Evolutionary conservation across 208 protist genomes (phyloP).

Genomic region (Endotrypanum monterogeii): DNA sequence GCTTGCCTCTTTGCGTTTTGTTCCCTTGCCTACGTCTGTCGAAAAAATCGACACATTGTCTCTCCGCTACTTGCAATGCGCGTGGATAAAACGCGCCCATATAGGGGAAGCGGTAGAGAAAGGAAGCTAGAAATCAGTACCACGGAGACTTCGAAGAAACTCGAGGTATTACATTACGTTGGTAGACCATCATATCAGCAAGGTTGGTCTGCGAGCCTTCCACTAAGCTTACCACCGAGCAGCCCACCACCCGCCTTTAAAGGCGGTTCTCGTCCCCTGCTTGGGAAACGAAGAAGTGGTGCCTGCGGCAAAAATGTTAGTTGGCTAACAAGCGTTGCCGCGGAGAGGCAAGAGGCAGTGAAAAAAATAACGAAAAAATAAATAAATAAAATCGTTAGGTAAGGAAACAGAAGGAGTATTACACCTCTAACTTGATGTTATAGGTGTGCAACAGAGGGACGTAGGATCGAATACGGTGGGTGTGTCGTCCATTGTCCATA

Average conservation of each 20-base stretch:
- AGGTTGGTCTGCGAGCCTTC: background rate
- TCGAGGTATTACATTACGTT: background rate
- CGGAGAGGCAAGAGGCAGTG: background rate
- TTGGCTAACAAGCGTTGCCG: background rate
- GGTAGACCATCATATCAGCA: background rate
- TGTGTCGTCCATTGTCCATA: conserved; percentile 46
- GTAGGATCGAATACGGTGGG: conserved; percentile 48
- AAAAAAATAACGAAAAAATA: background rate
- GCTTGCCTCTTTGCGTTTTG: too few species aligned
- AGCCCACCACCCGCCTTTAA: background rate
- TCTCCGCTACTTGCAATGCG: too few species aligned
- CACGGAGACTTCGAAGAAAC: background rate
- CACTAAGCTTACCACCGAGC: background rate
- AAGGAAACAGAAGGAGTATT: conserved; percentile 1
- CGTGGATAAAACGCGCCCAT: too few species aligned
- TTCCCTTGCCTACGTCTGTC: too few species aligned
- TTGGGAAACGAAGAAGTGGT: background rate
- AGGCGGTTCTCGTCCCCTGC: background rate
- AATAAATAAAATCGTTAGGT: background rate
- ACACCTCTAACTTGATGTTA: conserved; percentile 4
- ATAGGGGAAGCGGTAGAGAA: background rate
- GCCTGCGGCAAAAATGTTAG: background rate
- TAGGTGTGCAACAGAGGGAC: conserved; percentile 57
- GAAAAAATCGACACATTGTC: too few species aligned
- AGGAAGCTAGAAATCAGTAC: background rate